Base-by-base conservation (phyloP, 352 stramenopile species). In the Vaucheria bursata region DNA sequence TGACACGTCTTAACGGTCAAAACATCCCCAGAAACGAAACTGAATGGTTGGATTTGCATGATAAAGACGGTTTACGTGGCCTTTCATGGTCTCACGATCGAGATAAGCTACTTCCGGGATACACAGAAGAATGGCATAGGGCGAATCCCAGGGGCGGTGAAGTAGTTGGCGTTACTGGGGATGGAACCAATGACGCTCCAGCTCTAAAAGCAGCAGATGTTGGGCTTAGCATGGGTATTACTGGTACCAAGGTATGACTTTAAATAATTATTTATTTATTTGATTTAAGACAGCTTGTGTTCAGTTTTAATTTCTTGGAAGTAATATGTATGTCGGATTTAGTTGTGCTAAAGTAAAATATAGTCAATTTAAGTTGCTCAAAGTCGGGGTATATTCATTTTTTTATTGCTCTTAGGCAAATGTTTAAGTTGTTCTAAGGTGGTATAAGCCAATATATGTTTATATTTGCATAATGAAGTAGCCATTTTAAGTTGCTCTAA, bases 151-250 rank as follows among this genome's bases (percentile, higher is more conserved):
- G 74, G 29, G 64, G 73, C 1, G 82, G 88, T 2, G 86, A 94
- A 78, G 90, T 96, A 0, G 93, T 99, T 50, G 95, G 94, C 1
- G 97, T 99, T 88, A 99, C 96, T n/a, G 96, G 96, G n/a, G 96
- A 99, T 80, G 96, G 96, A 38, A 97, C 97, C 8, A 99, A 99
- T 85, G 96, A 99, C 86, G 95, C 95, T 2, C 96, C 95, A 25
- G 95, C 96, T 1, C 87, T 99, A 4, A 98, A 98, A 82, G 92
- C 87, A 0, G 93, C 93, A 18, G 92, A 98, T 77, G 97, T 99
- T 82, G 84, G 84, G 1, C 66, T 87, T 7, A 94, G 94, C 1
- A 99, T 99, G 95, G 95, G 95, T 71, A 97, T 96, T 70, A 94
- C 92, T 71, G 96, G 83, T 37, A 87, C 83, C 5, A 86, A 86